A percentile compares a stretch with the other conserved stretches of the same genome.
phyloP scores from a whole-genome alignment of 2,329 filamentous ascomycete species.

The Diplocarpon rosae region DNA sequence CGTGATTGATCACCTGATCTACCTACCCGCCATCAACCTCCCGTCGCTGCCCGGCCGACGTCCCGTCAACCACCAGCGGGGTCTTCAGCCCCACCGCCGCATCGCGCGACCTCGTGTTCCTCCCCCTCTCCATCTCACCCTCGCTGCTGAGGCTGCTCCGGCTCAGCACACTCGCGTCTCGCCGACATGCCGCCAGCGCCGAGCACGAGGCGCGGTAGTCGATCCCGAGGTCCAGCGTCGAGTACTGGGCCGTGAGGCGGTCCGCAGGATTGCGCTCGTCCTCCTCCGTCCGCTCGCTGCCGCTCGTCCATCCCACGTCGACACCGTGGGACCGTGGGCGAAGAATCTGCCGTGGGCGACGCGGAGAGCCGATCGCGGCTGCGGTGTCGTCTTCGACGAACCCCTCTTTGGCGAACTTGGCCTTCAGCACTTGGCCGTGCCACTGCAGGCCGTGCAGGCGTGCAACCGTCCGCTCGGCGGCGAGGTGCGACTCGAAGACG shows the following conservation, averaged over 20 bases:
- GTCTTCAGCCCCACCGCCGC: background rate
- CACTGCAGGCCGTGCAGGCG: conserved; percentile 4
- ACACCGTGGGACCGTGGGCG: background rate
- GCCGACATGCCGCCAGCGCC: too few species aligned
- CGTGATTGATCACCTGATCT: too few species aligned
- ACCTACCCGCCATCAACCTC: too few species aligned
- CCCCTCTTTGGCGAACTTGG: conserved; percentile 11
- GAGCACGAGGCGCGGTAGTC: background rate
- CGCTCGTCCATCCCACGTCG: background rate
- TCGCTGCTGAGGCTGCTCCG: background rate
- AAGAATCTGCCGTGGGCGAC: background rate
- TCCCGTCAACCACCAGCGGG: conserved; percentile 3
- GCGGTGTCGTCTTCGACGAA: background rate
- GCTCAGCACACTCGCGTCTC: background rate
- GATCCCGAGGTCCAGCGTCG: background rate
- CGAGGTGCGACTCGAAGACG: conserved; percentile 7
- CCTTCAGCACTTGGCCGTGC: conserved; percentile 4
- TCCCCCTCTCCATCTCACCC: background rate
- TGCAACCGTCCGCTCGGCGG: conserved; percentile 7
- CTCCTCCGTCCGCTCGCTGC: background rate
- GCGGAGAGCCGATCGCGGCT: background rate
- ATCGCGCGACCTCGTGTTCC: background rate
- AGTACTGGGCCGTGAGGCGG: background rate
- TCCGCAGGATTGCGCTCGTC: background rate
- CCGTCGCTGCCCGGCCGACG: background rate